Percentiles rank a stretch among this genome's conserved stretches.
phyloP scores from a whole-genome alignment of 1,139 yeast genomes.

The Trichomonascaceae sp. region DNA sequence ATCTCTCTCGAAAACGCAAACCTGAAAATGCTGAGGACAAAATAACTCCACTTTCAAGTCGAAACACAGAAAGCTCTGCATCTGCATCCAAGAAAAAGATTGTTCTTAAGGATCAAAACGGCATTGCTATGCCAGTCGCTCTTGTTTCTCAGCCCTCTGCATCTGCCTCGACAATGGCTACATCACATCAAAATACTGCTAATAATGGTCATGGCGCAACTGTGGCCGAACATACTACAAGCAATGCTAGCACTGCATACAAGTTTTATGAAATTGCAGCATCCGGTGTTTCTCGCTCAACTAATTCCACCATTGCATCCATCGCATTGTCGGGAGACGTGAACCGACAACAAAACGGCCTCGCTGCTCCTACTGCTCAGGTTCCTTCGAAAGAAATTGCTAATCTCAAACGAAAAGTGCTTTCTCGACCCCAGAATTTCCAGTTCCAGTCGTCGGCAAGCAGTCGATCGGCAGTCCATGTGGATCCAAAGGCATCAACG shows the following conservation, averaged over 20 bases:
- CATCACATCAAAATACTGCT: slow-evolving; percentile 13
- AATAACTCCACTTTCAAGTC: neutral
- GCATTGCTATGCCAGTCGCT: slow-evolving; percentile 1
- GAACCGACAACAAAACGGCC: slow-evolving; percentile 53
- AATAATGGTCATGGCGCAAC: neutral
- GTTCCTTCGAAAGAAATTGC: slow-evolving; percentile 63
- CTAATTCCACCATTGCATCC: slow-evolving; percentile 50
- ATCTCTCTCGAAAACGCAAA: neutral
- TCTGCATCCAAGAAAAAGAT: neutral
- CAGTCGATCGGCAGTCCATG: neutral
- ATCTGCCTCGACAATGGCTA: neutral
- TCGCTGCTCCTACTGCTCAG: slow-evolving; percentile 62
- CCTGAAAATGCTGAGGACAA: neutral
- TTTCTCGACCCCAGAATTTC: slow-evolving; percentile 15
- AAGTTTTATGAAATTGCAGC: slow-evolving; percentile 64
- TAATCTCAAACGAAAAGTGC: slow-evolving; percentile 48
- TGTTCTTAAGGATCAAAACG: slow-evolving; percentile 3
- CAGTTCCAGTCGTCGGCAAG: slow-evolving; percentile 13
- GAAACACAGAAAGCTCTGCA: neutral
- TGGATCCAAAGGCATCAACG: neutral
- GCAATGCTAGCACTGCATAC: slow-evolving; percentile 16
- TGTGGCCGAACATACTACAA: slow-evolving; percentile 2
- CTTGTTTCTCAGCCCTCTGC: neutral
- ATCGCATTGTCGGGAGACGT: slow-evolving; percentile 29
- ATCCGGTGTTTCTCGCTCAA: slow-evolving; percentile 50